A percentile compares a stretch with the other conserved stretches of the same genome.
These are phyloP conservation scores for Dictyostelium brefeldianum DNA, from an alignment of 78 protist species.

Conservation along the genomic window DNA sequence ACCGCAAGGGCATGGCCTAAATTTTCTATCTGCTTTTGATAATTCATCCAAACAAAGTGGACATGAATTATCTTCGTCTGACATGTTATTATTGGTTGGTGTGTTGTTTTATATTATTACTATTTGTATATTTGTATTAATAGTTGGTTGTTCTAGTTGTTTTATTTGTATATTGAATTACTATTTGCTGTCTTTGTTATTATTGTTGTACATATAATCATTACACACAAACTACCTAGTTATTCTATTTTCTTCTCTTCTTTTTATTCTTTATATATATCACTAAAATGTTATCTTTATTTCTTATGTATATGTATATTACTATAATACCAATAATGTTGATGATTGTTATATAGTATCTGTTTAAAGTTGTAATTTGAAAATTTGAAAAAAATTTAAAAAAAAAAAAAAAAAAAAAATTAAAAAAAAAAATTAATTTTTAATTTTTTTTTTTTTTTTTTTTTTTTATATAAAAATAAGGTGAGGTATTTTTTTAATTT, in stretches of 20 bases:
- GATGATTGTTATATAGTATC: too few relatives aligned
- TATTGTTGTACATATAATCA: background rate
- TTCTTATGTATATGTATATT: background rate
- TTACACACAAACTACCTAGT: background rate
- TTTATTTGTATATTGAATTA: background rate
- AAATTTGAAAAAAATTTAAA: background rate
- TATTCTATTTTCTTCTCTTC: background rate
- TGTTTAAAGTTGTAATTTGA: background rate
- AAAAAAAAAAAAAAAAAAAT: background rate
- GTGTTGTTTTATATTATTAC: background rate
- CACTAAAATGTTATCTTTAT: background rate
- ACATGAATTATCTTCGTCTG: constrained; percentile 85
- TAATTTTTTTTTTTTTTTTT: too few relatives aligned
- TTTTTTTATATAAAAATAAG: background rate
- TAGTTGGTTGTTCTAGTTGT: background rate
- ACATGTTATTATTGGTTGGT: constrained; percentile 8
- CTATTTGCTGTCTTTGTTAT: background rate
- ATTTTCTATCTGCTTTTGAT: constrained; percentile 80
- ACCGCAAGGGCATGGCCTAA: constrained; percentile 92
- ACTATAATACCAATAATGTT: background rate
- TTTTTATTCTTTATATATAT: background rate
- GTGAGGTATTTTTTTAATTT: too few relatives aligned
- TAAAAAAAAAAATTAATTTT: background rate
- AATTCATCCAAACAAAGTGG: constrained; percentile 91
- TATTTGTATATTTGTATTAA: background rate